These are phyloP conservation scores for Zanthoxylum bungeanum DNA, from an alignment of 345 rosid genomes.

Conservation along the genomic window DNA sequence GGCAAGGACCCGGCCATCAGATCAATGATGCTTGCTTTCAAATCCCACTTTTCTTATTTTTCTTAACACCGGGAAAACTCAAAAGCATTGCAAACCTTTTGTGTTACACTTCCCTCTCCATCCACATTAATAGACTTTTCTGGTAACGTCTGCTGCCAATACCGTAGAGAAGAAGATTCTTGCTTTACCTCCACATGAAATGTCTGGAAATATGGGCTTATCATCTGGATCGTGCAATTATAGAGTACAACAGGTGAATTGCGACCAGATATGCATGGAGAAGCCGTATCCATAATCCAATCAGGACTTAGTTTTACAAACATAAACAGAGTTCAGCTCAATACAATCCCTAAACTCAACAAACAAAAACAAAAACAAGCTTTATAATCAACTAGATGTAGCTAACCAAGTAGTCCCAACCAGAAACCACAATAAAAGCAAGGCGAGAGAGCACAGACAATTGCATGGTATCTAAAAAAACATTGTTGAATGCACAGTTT, in stretches of 20 bases:
- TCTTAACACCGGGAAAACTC: slow-evolving; percentile 9
- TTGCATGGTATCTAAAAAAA: background rate
- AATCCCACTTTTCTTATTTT: background rate
- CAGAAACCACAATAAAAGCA: background rate
- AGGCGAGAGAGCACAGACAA: background rate
- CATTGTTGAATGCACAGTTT: too few relatives aligned
- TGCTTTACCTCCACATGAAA: background rate
- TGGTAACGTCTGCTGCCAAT: background rate
- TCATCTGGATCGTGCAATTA: background rate
- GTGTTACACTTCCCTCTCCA: background rate
- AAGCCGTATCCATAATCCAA: background rate
- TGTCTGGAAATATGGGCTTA: slow-evolving; percentile 8
- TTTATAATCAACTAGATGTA: background rate
- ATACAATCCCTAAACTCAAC: background rate
- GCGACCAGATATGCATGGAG: background rate
- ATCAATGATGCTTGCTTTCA: slow-evolving; percentile 13
- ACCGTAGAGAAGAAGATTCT: background rate
- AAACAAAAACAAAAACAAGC: background rate
- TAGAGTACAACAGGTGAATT: background rate
- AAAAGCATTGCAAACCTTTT: slow-evolving; percentile 3
- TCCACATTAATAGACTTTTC: background rate
- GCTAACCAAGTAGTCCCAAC: background rate
- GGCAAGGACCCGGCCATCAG: slow-evolving; percentile 12
- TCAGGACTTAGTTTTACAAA: background rate
- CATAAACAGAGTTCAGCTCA: background rate